phyloP scores from a whole-genome alignment of 2,329 filamentous ascomycete species.

The Diplodia mutila region DNA sequence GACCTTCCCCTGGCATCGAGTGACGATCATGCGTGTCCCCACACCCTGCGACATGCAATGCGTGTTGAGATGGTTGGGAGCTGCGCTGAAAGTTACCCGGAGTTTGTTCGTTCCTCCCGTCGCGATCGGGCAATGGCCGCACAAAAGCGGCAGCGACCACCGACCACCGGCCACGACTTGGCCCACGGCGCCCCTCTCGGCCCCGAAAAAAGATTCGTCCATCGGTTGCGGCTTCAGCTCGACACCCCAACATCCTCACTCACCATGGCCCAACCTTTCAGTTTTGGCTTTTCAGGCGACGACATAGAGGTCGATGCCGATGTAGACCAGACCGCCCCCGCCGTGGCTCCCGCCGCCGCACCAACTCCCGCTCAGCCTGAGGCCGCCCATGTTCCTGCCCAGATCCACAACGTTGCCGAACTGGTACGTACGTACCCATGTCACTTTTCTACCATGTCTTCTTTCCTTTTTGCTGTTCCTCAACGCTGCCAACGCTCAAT shows the following conservation, averaged over 20 bases:
- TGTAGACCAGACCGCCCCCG: constrained; percentile 33
- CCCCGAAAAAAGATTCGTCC: constrained; percentile 17
- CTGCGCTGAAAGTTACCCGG: background rate
- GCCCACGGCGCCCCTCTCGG: background rate
- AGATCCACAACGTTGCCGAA: constrained; percentile 42
- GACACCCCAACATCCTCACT: background rate
- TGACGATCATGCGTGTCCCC: background rate
- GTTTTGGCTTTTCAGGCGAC: constrained; percentile 63
- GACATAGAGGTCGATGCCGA: constrained; percentile 59
- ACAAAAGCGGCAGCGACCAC: background rate
- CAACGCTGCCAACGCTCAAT: background rate
- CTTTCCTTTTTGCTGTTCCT: background rate
- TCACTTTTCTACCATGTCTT: constrained; percentile 1
- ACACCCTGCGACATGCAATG: background rate
- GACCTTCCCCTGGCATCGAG: background rate
- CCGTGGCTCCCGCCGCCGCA: background rate
- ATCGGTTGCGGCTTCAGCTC: background rate
- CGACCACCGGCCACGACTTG: background rate
- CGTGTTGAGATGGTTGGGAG: background rate
- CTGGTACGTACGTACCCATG: constrained; percentile 50
- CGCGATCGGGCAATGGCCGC: background rate
- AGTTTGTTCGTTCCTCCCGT: background rate
- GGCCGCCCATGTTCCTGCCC: constrained; percentile 6
- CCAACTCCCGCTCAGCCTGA: background rate
- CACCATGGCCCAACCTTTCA: constrained; percentile 45